Conservation (phyloP, 2,329 filamentous ascomycete species). For the Colletotrichum karsti region DNA sequence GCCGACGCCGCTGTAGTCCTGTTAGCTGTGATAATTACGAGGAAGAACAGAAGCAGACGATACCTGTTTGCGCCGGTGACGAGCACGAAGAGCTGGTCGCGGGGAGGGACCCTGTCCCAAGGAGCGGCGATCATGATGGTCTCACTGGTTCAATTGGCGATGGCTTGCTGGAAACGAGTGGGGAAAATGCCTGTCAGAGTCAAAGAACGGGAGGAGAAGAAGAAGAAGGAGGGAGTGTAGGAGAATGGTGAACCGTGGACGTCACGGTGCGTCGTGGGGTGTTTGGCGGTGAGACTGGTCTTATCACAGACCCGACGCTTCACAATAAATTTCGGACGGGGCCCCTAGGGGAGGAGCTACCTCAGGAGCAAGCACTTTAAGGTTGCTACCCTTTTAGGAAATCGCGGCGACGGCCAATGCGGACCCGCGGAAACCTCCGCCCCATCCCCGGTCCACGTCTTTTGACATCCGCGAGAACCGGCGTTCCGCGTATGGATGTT, state of each 20-base stretch:
- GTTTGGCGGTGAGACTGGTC: constrained; percentile 21
- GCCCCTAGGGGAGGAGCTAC: background rate
- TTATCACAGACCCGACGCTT: background rate
- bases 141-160: background rate
- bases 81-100: constrained; percentile 69
- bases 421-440: background rate
- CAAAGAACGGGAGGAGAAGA: background rate
- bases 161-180: background rate
- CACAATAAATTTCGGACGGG: constrained; percentile 7
- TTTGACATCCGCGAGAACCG: no score
- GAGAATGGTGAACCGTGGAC: background rate
- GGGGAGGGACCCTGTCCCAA: constrained; percentile 41
- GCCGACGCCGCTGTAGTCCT: constrained; percentile 77
- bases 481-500: no score
- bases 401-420: background rate
- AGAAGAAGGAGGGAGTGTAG: background rate
- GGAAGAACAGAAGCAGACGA: background rate
- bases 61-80: constrained; percentile 90
- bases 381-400: constrained; percentile 23
- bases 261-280: background rate
- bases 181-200: background rate
- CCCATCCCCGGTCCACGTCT: no score
- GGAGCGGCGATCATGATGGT: constrained; percentile 34
- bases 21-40: background rate
- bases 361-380: no score